Percentiles rank a stretch among this genome's conserved stretches.
Evolutionary conservation across 2,329 filamentous ascomycete genomes (phyloP).

Genomic region (Emergomyces africanus): DNA sequence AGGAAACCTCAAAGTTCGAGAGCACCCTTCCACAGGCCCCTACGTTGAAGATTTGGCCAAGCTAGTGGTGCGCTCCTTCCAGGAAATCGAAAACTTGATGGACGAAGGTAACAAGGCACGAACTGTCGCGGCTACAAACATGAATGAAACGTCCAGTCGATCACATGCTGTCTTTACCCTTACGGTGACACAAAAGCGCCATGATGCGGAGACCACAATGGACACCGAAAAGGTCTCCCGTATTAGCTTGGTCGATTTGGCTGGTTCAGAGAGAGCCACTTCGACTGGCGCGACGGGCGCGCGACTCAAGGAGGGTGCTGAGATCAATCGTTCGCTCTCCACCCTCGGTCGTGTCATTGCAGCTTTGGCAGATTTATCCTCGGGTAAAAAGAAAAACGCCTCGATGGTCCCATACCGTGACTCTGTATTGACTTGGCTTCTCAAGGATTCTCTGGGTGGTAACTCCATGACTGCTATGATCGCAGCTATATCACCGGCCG

Average conservation of each 20-base stretch:
- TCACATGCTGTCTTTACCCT: constrained; percentile 97
- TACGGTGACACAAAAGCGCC: constrained; percentile 85
- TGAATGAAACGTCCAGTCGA: constrained; percentile 98
- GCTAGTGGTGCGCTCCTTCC: constrained; percentile 80
- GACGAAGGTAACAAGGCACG: constrained; percentile 98
- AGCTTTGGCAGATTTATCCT: constrained; percentile 79
- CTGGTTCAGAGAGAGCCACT: constrained; percentile 92
- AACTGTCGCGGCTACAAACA: constrained; percentile 96
- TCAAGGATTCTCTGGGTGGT: constrained; percentile 93
- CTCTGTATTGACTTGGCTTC: constrained; percentile 86
- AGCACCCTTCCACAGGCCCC: constrained; percentile 92
- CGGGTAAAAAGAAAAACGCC: constrained; percentile 62
- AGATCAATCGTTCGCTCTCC: constrained; percentile 94
- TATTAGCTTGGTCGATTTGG: constrained; percentile 94
- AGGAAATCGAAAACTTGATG: constrained; percentile 96
- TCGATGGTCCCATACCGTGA: constrained; percentile 90
- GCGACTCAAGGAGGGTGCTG: constrained; percentile 89
- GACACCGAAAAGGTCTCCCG: constrained; percentile 95
- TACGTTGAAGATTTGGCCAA: constrained; percentile 98
- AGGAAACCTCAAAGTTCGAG: constrained; percentile 90
- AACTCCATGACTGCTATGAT: constrained; percentile 99
- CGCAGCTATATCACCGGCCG: constrained; percentile 91
- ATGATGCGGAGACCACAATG: constrained; percentile 88
- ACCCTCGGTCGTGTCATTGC: constrained; percentile 97
- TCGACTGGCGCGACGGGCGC: constrained; percentile 94